phyloP scores from a whole-genome alignment of 192 early-diverging fungal species.

The Coemansia sp. region DNA sequence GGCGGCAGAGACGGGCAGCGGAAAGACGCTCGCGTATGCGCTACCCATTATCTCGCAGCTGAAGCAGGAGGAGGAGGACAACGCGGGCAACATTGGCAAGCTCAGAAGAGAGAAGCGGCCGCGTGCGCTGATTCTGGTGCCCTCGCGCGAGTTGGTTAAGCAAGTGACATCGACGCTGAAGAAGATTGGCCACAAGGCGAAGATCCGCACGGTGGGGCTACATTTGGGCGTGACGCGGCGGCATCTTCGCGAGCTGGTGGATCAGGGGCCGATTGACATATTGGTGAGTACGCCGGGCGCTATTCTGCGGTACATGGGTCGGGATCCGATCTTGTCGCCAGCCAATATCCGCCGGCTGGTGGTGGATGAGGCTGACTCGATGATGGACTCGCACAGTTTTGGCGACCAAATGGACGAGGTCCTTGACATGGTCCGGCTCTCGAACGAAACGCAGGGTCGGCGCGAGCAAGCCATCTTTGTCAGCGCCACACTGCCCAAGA shows the following conservation, averaged over 20 bases:
- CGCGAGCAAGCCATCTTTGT: conserved; percentile 65
- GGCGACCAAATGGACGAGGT: conserved; percentile 66
- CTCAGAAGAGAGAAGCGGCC: conserved; percentile 77
- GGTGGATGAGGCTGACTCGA: conserved; percentile 93
- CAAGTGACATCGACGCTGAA: conserved; percentile 83
- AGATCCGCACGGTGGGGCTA: conserved; percentile 70
- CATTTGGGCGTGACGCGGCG: conserved; percentile 57
- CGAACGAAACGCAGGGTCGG: conserved; percentile 47
- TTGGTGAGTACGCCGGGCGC: conserved; percentile 82
- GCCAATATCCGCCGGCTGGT: conserved; percentile 69
- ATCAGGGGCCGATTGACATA: conserved; percentile 77
- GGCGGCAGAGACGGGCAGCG: conserved; percentile 90
- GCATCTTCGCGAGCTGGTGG: conserved; percentile 56
- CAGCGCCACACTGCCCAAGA: conserved; percentile 73
- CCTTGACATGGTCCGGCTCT: conserved; percentile 53
- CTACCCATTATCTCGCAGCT: conserved; percentile 77
- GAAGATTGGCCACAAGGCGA: conserved; percentile 67
- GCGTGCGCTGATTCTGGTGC: conserved; percentile 83
- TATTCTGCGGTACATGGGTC: conserved; percentile 62
- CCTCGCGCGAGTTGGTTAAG: conserved; percentile 83
- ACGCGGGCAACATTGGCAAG: background rate
- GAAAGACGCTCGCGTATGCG: conserved; percentile 92
- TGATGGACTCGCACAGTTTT: conserved; percentile 84
- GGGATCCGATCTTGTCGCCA: conserved; percentile 64
- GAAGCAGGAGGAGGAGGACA: conserved; percentile 64